These are phyloP conservation scores for Fusarium duplospermum DNA, from an alignment of 2,329 filamentous ascomycete species.

Conservation along the genomic window DNA sequence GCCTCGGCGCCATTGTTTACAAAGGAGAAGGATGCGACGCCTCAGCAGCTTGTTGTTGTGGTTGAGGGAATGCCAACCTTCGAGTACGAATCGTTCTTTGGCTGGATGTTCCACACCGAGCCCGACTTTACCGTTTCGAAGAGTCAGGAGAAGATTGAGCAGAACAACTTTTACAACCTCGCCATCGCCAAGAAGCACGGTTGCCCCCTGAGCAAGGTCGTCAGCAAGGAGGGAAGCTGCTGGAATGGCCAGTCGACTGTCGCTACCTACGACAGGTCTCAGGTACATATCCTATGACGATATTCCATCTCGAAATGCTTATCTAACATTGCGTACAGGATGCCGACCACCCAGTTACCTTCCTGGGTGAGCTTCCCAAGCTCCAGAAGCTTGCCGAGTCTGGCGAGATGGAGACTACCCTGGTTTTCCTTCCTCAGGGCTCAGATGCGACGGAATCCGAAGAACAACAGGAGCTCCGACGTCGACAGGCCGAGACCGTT, in stretches of 20 bases:
- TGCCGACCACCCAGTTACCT: conserved; percentile 54
- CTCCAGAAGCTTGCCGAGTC: conserved; percentile 59
- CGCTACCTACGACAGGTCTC: conserved; percentile 57
- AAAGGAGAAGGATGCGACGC: conserved; percentile 45
- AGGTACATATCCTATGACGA: conserved; percentile 48
- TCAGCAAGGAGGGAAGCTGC: conserved; percentile 58
- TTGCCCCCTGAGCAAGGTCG: conserved; percentile 54
- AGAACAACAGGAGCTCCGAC: conserved; percentile 57
- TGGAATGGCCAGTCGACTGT: conserved; percentile 58
- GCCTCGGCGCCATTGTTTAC: conserved; percentile 62
- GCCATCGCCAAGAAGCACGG: conserved; percentile 50
- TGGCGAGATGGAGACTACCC: conserved; percentile 66
- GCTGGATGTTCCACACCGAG: conserved; percentile 49
- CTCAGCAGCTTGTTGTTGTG: conserved; percentile 69
- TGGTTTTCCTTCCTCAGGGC: conserved; percentile 66
- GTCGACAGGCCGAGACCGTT: conserved; percentile 61
- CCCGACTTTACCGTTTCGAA: conserved; percentile 63
- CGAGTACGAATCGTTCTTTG: conserved; percentile 57
- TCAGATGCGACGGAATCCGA: conserved; percentile 56
- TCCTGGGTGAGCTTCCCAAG: conserved; percentile 58
- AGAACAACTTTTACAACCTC: conserved; percentile 55
- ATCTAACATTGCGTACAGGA: conserved; percentile 50
- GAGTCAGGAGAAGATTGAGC: conserved; percentile 56
- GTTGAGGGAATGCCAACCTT: conserved; percentile 66
- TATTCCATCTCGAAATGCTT: not conserved